Percentiles rank a stretch among this genome's conserved stretches.
These are phyloP conservation scores for Pythium sp. DNA, from an alignment of 352 stramenopile genomes.

Conservation along the genomic window DNA sequence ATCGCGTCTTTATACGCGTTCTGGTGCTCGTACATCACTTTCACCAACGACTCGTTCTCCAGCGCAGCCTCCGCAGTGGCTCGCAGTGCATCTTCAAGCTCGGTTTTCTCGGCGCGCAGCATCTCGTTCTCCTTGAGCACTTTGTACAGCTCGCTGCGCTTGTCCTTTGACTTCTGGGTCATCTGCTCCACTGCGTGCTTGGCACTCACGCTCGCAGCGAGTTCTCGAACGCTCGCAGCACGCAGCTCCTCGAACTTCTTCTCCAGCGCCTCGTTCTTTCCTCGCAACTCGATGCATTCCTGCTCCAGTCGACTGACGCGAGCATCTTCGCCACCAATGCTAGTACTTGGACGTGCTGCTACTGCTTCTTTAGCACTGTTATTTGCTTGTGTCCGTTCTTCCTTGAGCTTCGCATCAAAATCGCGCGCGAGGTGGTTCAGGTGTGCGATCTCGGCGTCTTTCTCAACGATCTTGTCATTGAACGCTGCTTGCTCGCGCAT, in stretches of 20 bases:
- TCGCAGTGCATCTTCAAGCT: slow-evolving; percentile 37
- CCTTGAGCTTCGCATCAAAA: not conserved
- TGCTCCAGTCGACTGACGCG: not conserved
- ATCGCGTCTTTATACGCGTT: slow-evolving; percentile 48
- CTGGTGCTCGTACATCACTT: slow-evolving; percentile 50
- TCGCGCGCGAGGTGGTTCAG: slow-evolving; percentile 21
- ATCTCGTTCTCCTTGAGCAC: slow-evolving; percentile 67
- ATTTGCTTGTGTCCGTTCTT: not conserved
- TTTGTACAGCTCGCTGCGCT: slow-evolving; percentile 60
- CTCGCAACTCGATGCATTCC: slow-evolving; percentile 22
- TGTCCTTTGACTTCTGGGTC: slow-evolving; percentile 40
- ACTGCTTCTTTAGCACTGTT: not conserved
- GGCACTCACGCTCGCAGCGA: slow-evolving; percentile 25
- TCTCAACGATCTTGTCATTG: slow-evolving; percentile 11
- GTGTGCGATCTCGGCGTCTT: slow-evolving; percentile 27
- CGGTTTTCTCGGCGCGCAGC: slow-evolving; percentile 34
- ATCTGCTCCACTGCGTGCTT: slow-evolving; percentile 33
- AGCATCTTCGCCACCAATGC: not conserved
- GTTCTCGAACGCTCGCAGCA: slow-evolving; percentile 3
- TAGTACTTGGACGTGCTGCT: not conserved
- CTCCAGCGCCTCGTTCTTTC: slow-evolving; percentile 39
- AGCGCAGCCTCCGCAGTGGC: slow-evolving; percentile 34
- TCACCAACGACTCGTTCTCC: slow-evolving; percentile 43
- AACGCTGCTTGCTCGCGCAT: not conserved
- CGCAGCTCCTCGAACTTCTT: slow-evolving; percentile 36